phyloP scores from a whole-genome alignment of 306 rosid species.

The Neltuma alba region DNA sequence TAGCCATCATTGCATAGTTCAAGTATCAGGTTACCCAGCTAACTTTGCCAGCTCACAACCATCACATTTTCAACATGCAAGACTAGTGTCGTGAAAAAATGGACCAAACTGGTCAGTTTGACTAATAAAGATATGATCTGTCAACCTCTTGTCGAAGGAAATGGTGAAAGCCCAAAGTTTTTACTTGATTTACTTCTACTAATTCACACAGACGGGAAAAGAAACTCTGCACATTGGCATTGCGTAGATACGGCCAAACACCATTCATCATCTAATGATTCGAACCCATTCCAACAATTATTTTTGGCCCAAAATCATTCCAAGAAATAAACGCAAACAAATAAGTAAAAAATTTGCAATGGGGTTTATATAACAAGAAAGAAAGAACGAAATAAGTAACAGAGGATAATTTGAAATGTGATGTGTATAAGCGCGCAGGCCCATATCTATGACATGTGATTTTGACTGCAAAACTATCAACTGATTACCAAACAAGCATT shows the following conservation, averaged over 20 bases:
- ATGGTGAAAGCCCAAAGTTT: background rate
- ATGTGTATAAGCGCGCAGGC: background rate
- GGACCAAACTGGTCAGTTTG: conserved; percentile 9
- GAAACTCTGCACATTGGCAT: background rate
- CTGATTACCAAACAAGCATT: background rate
- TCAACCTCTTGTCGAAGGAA: background rate
- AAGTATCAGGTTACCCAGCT: background rate
- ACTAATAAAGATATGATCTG: background rate
- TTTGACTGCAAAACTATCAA: background rate
- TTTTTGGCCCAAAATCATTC: background rate
- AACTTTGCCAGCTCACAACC: conserved; percentile 14
- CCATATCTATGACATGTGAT: background rate
- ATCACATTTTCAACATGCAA: conserved; percentile 14
- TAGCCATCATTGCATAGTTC: conserved; percentile 16
- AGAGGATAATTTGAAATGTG: background rate
- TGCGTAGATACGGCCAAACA: background rate
- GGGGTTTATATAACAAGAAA: background rate
- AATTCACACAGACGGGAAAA: background rate
- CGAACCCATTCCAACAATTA: background rate
- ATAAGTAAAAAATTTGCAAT: background rate
- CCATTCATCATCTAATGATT: background rate
- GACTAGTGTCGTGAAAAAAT: conserved; percentile 10
- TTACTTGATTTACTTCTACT: background rate
- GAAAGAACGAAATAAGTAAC: background rate
- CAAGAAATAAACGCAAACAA: background rate